Percentiles rank a stretch among this genome's conserved stretches.
Evolutionary conservation across 345 rosid genomes (phyloP).

Genomic region (Iberis pinnata): DNA sequence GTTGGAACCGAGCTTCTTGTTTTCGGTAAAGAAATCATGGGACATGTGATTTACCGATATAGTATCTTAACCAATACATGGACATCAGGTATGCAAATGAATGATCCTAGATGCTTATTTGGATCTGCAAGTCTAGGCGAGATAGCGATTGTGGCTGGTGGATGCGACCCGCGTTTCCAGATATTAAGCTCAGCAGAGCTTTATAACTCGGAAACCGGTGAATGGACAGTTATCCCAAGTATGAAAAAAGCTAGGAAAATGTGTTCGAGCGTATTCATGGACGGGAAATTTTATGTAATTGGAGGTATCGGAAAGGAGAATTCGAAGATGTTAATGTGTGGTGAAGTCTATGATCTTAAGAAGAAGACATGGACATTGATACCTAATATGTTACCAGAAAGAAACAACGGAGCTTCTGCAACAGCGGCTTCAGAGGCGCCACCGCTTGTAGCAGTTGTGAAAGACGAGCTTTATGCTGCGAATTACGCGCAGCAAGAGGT

Average conservation of each 20-base stretch:
- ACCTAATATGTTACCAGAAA: slow-evolving; percentile 48
- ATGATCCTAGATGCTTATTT: slow-evolving; percentile 62
- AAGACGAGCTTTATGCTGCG: slow-evolving; percentile 66
- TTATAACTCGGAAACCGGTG: slow-evolving; percentile 49
- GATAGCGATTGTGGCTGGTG: slow-evolving; percentile 72
- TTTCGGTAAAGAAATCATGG: slow-evolving; percentile 46
- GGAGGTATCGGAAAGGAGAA: slow-evolving; percentile 54
- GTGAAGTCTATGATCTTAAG: slow-evolving; percentile 60
- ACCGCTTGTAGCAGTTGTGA: slow-evolving; percentile 69
- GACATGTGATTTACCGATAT: slow-evolving; percentile 35
- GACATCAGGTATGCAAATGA: slow-evolving; percentile 44
- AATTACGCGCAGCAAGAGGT: slow-evolving; percentile 43
- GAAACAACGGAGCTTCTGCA: slow-evolving; percentile 27
- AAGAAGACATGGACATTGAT: slow-evolving; percentile 52
- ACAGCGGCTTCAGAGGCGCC: slow-evolving; percentile 50
- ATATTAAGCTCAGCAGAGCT: slow-evolving; percentile 52
- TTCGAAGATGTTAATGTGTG: slow-evolving; percentile 35
- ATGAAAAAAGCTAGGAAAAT: slow-evolving; percentile 66
- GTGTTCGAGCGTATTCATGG: slow-evolving; percentile 80
- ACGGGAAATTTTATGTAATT: slow-evolving; percentile 59
- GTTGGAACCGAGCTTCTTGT: slow-evolving; percentile 60
- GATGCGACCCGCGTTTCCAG: slow-evolving; percentile 47
- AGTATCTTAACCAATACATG: slow-evolving; percentile 43
- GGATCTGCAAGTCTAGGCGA: slow-evolving; percentile 62
- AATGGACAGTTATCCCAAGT: slow-evolving; percentile 50